Percentiles rank a stretch among this genome's conserved stretches.
Evolutionary conservation across 495 filamentous ascomycete genomes (phyloP).

Genomic region (Jackrogersella multiformis): DNA sequence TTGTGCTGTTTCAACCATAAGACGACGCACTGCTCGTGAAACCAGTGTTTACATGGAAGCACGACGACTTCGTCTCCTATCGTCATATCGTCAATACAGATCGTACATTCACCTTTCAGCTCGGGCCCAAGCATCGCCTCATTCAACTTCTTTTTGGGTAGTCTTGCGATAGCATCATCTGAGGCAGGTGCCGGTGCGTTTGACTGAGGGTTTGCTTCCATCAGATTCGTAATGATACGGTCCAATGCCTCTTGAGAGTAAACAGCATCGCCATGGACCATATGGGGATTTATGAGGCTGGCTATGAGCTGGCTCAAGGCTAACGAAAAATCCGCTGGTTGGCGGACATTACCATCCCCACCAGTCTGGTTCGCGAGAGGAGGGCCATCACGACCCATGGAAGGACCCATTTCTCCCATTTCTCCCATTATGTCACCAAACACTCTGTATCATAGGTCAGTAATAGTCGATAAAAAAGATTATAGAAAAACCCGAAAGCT

Average conservation of each 20-base stretch:
- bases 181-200: constrained; percentile 87
- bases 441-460: constrained; percentile 26
- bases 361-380: constrained; percentile 23
- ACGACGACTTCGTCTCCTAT: constrained; percentile 78
- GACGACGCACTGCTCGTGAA: constrained; percentile 79
- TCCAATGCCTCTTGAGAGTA: constrained; percentile 92
- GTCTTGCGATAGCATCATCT: constrained; percentile 72
- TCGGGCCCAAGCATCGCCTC: constrained; percentile 70
- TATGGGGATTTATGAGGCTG: constrained; percentile 66
- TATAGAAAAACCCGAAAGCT: neutral
- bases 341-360: constrained; percentile 29
- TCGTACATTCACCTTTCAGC: constrained; percentile 79
- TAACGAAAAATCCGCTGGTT: constrained; percentile 37
- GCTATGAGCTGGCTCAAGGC: constrained; percentile 56
- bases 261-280: constrained; percentile 81
- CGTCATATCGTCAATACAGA: constrained; percentile 89
- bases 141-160: constrained; percentile 75
- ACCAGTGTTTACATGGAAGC: constrained; percentile 92
- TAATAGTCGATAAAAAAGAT: neutral
- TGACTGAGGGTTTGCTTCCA: constrained; percentile 78
- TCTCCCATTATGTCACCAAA: constrained; percentile 35
- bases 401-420: constrained; percentile 15
- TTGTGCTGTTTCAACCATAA: constrained; percentile 88
- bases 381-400: constrained; percentile 23
- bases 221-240: constrained; percentile 83